A percentile compares a stretch with the other conserved stretches of the same genome.
Evolutionary conservation across 164 flowering plant species (phyloP).

Genomic region (Kalanchoe fedtschenkoi): DNA sequence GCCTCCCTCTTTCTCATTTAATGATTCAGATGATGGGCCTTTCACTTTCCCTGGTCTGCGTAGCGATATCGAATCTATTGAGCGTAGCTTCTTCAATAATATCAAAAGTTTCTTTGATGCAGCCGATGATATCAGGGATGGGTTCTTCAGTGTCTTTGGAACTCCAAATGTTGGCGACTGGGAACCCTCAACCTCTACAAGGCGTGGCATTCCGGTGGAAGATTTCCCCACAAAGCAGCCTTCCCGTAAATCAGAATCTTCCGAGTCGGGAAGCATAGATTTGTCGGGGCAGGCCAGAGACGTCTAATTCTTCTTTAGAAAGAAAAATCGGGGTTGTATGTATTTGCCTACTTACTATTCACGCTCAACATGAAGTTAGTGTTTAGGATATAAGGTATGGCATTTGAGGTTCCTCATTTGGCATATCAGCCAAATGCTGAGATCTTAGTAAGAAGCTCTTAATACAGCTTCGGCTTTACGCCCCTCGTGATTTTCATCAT

Average conservation of each 20-base stretch:
- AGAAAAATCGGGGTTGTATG: too few species aligned
- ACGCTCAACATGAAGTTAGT: too few species aligned
- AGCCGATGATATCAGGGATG: slow-evolving; percentile 67
- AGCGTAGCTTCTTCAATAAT: slow-evolving; percentile 37
- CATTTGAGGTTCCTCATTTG: too few species aligned
- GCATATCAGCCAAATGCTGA: too few species aligned
- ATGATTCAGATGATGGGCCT: slow-evolving; percentile 16
- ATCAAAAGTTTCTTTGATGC: slow-evolving; percentile 54
- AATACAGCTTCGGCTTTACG: too few species aligned
- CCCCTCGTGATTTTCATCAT: too few species aligned
- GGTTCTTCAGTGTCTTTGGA: slow-evolving; percentile 37
- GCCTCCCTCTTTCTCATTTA: slow-evolving; percentile 15
- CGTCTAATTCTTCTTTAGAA: background rate
- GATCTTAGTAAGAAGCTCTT: too few species aligned
- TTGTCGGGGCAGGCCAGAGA: background rate
- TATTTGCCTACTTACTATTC: too few species aligned
- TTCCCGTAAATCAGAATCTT: slow-evolving; percentile 9
- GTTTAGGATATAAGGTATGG: too few species aligned
- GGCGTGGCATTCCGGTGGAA: slow-evolving; percentile 39
- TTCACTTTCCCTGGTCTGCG: slow-evolving; percentile 71
- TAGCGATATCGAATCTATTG: slow-evolving; percentile 60
- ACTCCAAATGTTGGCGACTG: slow-evolving; percentile 19
- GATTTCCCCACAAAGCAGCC: slow-evolving; percentile 19
- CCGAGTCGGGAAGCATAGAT: slow-evolving; percentile 1
- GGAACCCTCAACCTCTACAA: slow-evolving; percentile 21